Percentiles rank a stretch among this genome's conserved stretches.
Conservation (phyloP, 1,139 yeast species). For the Pichia sp. region DNA sequence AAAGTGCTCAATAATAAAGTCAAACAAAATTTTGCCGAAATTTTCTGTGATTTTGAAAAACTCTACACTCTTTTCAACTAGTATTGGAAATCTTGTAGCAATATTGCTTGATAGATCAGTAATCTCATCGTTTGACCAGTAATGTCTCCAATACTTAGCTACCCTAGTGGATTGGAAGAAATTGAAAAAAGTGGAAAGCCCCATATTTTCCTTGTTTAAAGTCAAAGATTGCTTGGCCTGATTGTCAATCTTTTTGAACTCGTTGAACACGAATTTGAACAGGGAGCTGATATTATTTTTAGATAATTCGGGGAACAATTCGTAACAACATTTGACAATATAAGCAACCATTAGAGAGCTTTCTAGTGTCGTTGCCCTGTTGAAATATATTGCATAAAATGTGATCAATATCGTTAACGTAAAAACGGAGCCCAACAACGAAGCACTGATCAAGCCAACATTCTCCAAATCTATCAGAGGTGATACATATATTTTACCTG, state of each 20-base stretch:
- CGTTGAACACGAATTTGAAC: slow-evolving; percentile 37
- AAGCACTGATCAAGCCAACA: slow-evolving; percentile 69
- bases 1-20: slow-evolving; percentile 37
- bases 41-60: slow-evolving; percentile 19
- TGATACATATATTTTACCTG: slow-evolving; percentile 77
- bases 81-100: slow-evolving; percentile 14
- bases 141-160: neutral
- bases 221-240: slow-evolving; percentile 25
- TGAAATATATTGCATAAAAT: slow-evolving; percentile 76
- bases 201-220: slow-evolving; percentile 8
- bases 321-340: slow-evolving; percentile 86
- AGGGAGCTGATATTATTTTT: slow-evolving; percentile 38
- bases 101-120: neutral
- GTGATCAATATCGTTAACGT: slow-evolving; percentile 74
- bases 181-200: slow-evolving; percentile 7
- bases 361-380: slow-evolving; percentile 84
- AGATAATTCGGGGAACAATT: slow-evolving; percentile 79
- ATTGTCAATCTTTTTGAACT: slow-evolving; percentile 34
- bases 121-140: slow-evolving; percentile 9
- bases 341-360: slow-evolving; percentile 82
- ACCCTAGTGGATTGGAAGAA: slow-evolving; percentile 15
- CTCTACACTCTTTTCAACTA: slow-evolving; percentile 15
- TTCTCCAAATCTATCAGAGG: slow-evolving; percentile 52
- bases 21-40: slow-evolving; percentile 21
- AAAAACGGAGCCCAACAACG: slow-evolving; percentile 78